Conservation (phyloP, 2,329 filamentous ascomycete species). For the Hypomyces perniciosus region DNA sequence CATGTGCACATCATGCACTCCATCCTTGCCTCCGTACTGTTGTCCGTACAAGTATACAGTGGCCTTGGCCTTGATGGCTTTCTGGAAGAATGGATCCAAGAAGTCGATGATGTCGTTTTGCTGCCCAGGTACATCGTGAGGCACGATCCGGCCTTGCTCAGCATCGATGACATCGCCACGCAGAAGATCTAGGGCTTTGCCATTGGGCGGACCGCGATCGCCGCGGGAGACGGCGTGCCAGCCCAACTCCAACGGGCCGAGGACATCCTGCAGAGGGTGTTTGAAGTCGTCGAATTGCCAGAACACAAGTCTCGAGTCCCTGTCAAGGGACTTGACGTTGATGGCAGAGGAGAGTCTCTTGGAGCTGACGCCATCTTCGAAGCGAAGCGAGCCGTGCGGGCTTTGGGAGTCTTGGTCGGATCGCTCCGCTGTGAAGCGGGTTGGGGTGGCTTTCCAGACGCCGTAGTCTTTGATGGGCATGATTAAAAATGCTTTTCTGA, state of each 20-base stretch:
- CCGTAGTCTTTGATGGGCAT: slow-evolving; percentile 13
- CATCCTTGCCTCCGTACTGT: slow-evolving; percentile 4
- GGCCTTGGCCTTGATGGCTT: slow-evolving; percentile 5
- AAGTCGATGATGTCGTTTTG: slow-evolving; percentile 12
- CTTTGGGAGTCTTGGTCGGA: not conserved
- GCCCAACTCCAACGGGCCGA: not conserved
- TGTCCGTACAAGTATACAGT: slow-evolving; percentile 11
- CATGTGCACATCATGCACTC: slow-evolving; percentile 12
- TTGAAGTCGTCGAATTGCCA: not conserved
- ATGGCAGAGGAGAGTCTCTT: slow-evolving; percentile 4
- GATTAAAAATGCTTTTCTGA: no score
- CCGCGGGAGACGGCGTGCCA: slow-evolving; percentile 5
- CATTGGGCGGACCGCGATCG: not conserved
- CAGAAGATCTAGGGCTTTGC: slow-evolving; percentile 6
- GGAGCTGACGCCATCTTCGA: not conserved
- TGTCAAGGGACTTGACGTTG: slow-evolving; percentile 10
- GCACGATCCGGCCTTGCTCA: slow-evolving; percentile 1
- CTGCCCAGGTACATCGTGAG: slow-evolving; percentile 3
- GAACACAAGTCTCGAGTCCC: slow-evolving; percentile 8
- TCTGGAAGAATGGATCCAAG: slow-evolving; percentile 3
- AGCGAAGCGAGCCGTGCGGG: not conserved
- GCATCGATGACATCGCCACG: slow-evolving; percentile 1
- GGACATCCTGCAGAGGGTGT: not conserved
- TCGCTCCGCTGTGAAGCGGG: not conserved
- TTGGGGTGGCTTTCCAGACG: slow-evolving; percentile 11